Evolutionary conservation across 257 asterid genomes (phyloP).

Genomic region (Solanum tarapatanum): DNA sequence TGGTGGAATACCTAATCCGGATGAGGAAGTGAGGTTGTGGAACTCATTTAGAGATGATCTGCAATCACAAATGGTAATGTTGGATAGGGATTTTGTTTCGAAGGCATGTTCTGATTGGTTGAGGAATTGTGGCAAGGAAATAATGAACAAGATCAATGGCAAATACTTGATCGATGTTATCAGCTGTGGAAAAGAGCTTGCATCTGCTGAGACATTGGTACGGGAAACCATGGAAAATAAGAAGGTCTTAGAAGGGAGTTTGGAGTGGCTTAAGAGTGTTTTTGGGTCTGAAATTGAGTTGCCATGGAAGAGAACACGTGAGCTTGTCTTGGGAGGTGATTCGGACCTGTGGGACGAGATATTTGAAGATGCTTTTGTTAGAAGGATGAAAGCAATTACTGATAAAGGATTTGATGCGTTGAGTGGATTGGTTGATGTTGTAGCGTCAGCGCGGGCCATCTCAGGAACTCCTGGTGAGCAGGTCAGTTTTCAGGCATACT

Average conservation of each 20-base stretch:
- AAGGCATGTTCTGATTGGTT: constrained; percentile 89
- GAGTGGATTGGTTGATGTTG: constrained; percentile 51
- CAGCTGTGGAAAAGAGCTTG: constrained; percentile 77
- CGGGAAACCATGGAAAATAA: constrained; percentile 90
- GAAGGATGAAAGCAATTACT: constrained; percentile 80
- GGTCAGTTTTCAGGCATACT: constrained; percentile 42
- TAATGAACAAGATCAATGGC: constrained; percentile 61
- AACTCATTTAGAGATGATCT: constrained; percentile 68
- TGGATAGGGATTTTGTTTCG: constrained; percentile 61
- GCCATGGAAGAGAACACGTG: constrained; percentile 93
- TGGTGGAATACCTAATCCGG: constrained; percentile 96
- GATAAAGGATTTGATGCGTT: constrained; percentile 62
- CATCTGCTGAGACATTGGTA: constrained; percentile 79
- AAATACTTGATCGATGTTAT: constrained; percentile 74
- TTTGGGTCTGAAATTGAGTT: constrained; percentile 96
- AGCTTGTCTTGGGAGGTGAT: constrained; percentile 93
- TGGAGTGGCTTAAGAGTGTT: constrained; percentile 96
- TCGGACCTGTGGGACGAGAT: constrained; percentile 97
- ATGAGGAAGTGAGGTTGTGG: constrained; percentile 90
- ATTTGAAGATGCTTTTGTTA: constrained; percentile 85
- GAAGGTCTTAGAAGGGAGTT: constrained; percentile 86
- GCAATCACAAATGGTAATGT: constrained; percentile 62
- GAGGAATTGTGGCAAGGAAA: constrained; percentile 86
- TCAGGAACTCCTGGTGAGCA: constrained; percentile 39
- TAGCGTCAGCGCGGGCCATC: constrained; percentile 50